These are phyloP conservation scores for Aspergillus glaucus DNA, from an alignment of 2,329 filamentous ascomycete genomes.

Conservation along the genomic window DNA sequence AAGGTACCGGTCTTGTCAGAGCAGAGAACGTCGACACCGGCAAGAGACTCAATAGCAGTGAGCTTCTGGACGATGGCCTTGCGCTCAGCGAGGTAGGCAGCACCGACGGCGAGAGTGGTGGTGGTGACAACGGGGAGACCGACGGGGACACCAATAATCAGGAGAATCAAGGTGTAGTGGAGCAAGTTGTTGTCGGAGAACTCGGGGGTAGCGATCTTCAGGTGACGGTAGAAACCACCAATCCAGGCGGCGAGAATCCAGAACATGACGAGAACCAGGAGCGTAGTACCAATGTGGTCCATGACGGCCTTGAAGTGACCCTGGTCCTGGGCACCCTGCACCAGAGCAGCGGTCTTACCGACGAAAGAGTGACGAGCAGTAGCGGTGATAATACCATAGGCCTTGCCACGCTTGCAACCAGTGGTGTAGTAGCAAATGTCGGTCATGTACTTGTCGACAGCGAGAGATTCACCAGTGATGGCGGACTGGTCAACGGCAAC, in stretches of 20 bases:
- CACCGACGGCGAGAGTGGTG: constrained; percentile 69
- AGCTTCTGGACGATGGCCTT: constrained; percentile 76
- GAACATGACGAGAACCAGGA: constrained; percentile 70
- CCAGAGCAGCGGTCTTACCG: constrained; percentile 66
- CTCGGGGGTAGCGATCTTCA: constrained; percentile 50
- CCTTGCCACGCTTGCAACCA: constrained; percentile 74
- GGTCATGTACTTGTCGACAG: constrained; percentile 57
- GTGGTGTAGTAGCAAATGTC: constrained; percentile 73
- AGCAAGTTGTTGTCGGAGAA: constrained; percentile 58
- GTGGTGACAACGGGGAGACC: constrained; percentile 74
- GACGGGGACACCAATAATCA: constrained; percentile 73
- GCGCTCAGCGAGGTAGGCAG: constrained; percentile 69
- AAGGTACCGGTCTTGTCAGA: constrained; percentile 78
- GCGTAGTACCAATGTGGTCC: constrained; percentile 69
- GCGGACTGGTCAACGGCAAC: constrained; percentile 71
- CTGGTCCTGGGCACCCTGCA: constrained; percentile 68
- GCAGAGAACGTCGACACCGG: constrained; percentile 70
- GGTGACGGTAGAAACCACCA: constrained; percentile 69
- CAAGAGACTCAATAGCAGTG: constrained; percentile 69
- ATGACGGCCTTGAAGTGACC: constrained; percentile 80
- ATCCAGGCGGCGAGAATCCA: constrained; percentile 71
- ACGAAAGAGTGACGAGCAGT: constrained; percentile 69
- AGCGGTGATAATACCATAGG: constrained; percentile 61
- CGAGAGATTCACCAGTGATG: constrained; percentile 74
- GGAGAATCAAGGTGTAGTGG: constrained; percentile 62